Percentiles rank a stretch among this genome's conserved stretches.
These are phyloP conservation scores for Inonotus obliquus DNA, from an alignment of 1,284 basidiomycete genomes.

Conservation along the genomic window DNA sequence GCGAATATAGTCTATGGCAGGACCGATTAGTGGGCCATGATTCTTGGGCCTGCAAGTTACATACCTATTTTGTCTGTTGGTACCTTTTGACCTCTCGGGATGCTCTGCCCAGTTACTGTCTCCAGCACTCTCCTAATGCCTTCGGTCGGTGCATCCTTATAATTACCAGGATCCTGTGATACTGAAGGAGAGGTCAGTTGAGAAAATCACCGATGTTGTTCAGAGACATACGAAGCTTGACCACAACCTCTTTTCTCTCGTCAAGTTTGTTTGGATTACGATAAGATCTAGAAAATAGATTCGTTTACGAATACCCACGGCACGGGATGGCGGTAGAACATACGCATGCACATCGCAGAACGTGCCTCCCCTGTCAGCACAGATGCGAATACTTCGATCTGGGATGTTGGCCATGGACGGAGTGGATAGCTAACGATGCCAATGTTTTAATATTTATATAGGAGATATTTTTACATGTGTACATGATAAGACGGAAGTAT, in stretches of 20 bases:
- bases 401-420: slow-evolving; percentile 35
- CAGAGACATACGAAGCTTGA: slow-evolving; percentile 65
- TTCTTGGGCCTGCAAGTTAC: slow-evolving; percentile 20
- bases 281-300: slow-evolving; percentile 51
- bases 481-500: slow-evolving; percentile 3
- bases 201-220: not conserved
- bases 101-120: slow-evolving; percentile 60
- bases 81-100: slow-evolving; percentile 63
- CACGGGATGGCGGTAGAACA: slow-evolving; percentile 20
- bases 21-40: not conserved
- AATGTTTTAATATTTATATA: not conserved
- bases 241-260: slow-evolving; percentile 68
- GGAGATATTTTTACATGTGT: not conserved
- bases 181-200: slow-evolving; percentile 40
- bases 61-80: slow-evolving; percentile 81
- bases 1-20: slow-evolving; percentile 75
- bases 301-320: not conserved
- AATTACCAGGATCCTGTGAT: slow-evolving; percentile 84
- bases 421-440: not conserved
- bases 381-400: slow-evolving; percentile 54
- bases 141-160: slow-evolving; percentile 91
- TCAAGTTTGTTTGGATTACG: slow-evolving; percentile 58
- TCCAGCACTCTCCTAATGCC: slow-evolving; percentile 91
- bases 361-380: slow-evolving; percentile 64
- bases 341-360: slow-evolving; percentile 82